A percentile compares a stretch with the other conserved stretches of the same genome.
Conservation (phyloP, 495 filamentous ascomycete species). For the Penicillium nucicola region DNA sequence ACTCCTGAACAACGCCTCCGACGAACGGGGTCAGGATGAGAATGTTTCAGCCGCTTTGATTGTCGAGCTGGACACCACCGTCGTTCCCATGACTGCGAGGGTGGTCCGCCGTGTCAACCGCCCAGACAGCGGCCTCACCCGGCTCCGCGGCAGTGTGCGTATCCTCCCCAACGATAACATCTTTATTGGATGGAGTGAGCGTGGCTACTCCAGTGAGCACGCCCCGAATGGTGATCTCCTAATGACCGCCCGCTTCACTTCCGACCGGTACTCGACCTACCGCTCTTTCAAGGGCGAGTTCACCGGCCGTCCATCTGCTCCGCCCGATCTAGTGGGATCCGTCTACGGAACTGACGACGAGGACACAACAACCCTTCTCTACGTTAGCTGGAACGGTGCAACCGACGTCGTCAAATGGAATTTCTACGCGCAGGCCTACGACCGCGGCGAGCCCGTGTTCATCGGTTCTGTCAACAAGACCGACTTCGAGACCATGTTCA, state of each 20-base stretch:
- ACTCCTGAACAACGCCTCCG: constrained; percentile 54
- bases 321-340: constrained; percentile 33
- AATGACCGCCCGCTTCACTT: constrained; percentile 41
- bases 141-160: constrained; percentile 59
- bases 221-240: constrained; percentile 49
- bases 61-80: constrained; percentile 47
- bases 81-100: constrained; percentile 42
- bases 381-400: constrained; percentile 50
- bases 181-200: constrained; percentile 58
- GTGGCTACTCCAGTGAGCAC: constrained; percentile 56
- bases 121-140: constrained; percentile 48
- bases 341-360: constrained; percentile 34
- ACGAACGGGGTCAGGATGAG: constrained; percentile 37
- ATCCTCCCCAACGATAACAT: constrained; percentile 52
- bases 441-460: constrained; percentile 20
- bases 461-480: constrained; percentile 36
- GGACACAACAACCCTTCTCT: constrained; percentile 34
- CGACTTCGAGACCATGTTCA: constrained; percentile 45
- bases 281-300: constrained; percentile 42
- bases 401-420: constrained; percentile 42
- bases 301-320: constrained; percentile 30
- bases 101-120: constrained; percentile 39
- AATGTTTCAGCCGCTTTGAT: constrained; percentile 50
- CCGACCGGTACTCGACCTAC: constrained; percentile 37
- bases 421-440: constrained; percentile 33